phyloP scores from a whole-genome alignment of 1,284 basidiomycete genomes.

The Cryptococcus sp. region DNA sequence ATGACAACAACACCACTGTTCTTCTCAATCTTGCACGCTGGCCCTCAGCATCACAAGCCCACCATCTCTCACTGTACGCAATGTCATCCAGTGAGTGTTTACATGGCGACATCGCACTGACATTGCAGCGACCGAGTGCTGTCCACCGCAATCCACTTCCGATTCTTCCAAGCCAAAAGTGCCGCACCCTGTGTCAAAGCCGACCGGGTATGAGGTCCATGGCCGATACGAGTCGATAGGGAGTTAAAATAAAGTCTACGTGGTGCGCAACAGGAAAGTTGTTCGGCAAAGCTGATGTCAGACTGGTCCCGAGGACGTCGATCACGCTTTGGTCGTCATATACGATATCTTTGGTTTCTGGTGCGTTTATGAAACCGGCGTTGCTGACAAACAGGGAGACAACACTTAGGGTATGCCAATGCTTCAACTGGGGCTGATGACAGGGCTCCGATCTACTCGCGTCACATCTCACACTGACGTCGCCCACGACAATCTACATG shows the following conservation, averaged over 20 bases:
- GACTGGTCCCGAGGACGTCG: conserved; percentile 40
- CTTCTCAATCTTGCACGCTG: neutral
- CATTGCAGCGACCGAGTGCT: conserved; percentile 26
- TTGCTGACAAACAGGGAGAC: conserved; percentile 41
- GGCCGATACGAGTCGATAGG: conserved; percentile 30
- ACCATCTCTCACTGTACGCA: neutral
- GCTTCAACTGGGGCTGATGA: neutral
- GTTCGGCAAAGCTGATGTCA: conserved; percentile 7
- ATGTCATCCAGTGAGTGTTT: conserved; percentile 8
- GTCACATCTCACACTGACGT: conserved; percentile 29
- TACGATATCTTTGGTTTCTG: conserved; percentile 49
- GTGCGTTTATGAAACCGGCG: conserved; percentile 18
- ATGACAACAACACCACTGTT: too few species aligned
- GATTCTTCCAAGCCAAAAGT: conserved; percentile 33
- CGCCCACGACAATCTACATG: conserved; percentile 39
- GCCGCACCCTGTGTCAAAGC: conserved; percentile 33
- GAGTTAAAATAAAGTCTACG: conserved; percentile 42
- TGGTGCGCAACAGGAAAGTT: conserved; percentile 22
- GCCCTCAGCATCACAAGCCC: neutral
- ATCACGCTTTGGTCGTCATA: conserved; percentile 41
- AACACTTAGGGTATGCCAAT: conserved; percentile 30
- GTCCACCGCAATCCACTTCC: conserved; percentile 35
- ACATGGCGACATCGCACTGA: neutral
- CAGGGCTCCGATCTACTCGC: conserved; percentile 44
- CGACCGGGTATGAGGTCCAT: conserved; percentile 27